Evolutionary conservation across 139 green algal species (phyloP).

Genomic region (Ulvella scutata): DNA sequence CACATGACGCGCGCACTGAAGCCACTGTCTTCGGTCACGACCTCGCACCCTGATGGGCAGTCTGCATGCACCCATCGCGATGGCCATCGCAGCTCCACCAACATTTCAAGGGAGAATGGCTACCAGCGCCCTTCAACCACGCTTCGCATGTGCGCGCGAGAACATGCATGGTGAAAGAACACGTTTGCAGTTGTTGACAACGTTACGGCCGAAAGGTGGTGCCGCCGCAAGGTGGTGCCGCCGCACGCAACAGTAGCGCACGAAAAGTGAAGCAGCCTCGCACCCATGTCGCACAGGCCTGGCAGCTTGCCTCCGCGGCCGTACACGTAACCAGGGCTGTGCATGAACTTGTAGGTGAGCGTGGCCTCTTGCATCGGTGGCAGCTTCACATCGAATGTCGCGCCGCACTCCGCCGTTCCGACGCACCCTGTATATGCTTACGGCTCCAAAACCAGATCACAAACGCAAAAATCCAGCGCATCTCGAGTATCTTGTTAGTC

Average conservation of each 20-base stretch:
- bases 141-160: background rate
- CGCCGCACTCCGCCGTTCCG: background rate
- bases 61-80: no score
- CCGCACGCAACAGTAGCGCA: background rate
- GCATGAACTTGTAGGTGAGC: background rate
- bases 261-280: background rate
- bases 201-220: background rate
- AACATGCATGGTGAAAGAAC: background rate
- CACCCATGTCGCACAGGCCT: background rate
- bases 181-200: background rate
- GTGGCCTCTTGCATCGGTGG: background rate
- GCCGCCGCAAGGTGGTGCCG: no score
- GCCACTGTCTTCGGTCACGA: background rate
- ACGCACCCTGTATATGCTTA: background rate
- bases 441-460: no score
- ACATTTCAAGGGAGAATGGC: background rate
- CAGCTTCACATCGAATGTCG: slow-evolving; percentile 1
- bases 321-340: background rate
- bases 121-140: background rate
- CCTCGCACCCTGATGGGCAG: background rate
- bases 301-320: background rate
- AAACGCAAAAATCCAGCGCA: no score
- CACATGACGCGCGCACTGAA: background rate
- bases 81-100: background rate
- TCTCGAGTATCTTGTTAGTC: no score